A percentile compares a stretch with the other conserved stretches of the same genome.
Evolutionary conservation across 192 early-diverging fungal genomes (phyloP).

Genomic region (Backusella sp.): DNA sequence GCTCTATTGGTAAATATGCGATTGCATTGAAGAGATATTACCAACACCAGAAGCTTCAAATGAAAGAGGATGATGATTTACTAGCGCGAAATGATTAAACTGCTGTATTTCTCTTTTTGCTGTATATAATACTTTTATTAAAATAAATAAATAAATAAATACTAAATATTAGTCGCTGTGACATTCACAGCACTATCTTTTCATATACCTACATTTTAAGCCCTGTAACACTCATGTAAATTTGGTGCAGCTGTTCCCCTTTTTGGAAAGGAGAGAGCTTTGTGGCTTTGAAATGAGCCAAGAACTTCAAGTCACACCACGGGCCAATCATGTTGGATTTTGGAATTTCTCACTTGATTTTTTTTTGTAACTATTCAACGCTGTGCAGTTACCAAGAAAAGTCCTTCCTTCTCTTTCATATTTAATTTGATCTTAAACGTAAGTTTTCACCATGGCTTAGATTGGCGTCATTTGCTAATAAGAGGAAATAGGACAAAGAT

Average conservation of each 20-base stretch:
- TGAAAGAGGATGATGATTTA: slow-evolving; percentile 16
- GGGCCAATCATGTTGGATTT: background rate
- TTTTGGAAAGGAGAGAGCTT: background rate
- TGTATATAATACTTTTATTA: background rate
- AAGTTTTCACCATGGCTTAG: background rate
- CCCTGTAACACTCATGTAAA: background rate
- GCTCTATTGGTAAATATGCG: slow-evolving; percentile 27
- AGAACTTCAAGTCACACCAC: background rate
- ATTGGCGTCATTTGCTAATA: background rate
- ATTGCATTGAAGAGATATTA: slow-evolving; percentile 18
- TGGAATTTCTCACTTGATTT: background rate
- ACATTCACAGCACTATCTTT: background rate
- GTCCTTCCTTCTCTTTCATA: slow-evolving; percentile 7
- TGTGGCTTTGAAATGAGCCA: background rate
- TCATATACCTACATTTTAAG: background rate
- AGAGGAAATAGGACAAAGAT: background rate
- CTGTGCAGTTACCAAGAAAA: background rate
- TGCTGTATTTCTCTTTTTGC: background rate
- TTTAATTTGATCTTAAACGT: slow-evolving; percentile 6
- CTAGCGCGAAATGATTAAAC: slow-evolving; percentile 1
- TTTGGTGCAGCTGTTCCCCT: background rate
- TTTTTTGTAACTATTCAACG: background rate
- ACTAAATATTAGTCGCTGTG: background rate
- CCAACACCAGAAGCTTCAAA: slow-evolving; percentile 18
- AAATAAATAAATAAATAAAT: background rate